A percentile compares a stretch with the other conserved stretches of the same genome.
Evolutionary conservation across 805 yeast species (phyloP).

Genomic region (Candida golubevii): DNA sequence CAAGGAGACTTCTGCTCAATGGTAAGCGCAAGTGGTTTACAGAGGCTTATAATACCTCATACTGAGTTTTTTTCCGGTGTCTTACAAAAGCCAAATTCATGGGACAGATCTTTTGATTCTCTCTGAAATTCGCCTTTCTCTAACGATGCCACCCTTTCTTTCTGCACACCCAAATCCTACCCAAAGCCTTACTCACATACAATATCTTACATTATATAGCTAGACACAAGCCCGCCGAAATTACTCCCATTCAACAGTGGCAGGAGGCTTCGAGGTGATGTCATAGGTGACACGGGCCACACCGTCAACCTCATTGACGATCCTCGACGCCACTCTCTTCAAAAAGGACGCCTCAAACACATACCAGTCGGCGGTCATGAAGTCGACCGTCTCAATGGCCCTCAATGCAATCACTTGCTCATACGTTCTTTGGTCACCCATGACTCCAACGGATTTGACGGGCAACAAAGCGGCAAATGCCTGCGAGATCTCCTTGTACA

Average conservation of each 20-base stretch:
- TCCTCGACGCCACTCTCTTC: slow-evolving; percentile 90
- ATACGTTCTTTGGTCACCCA: slow-evolving; percentile 99
- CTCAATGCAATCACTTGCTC: slow-evolving; percentile 99
- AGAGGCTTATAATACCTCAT: too few species aligned
- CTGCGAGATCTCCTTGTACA: slow-evolving; percentile 90
- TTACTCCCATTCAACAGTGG: slow-evolving; percentile 99
- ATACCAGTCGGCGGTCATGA: slow-evolving; percentile 99
- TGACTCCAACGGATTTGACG: slow-evolving; percentile 97
- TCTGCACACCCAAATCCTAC: too few species aligned
- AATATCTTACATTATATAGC: too few species aligned
- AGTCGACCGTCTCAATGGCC: slow-evolving; percentile 96
- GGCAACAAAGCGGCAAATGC: slow-evolving; percentile 97
- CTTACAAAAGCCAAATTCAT: too few species aligned
- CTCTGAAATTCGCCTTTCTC: too few species aligned
- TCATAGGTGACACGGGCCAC: slow-evolving; percentile 99
- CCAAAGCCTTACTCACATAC: too few species aligned
- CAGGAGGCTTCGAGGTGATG: slow-evolving; percentile 98
- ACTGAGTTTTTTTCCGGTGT: too few species aligned
- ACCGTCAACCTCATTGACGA: slow-evolving; percentile 97
- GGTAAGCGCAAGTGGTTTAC: too few species aligned
- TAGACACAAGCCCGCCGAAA: neutral
- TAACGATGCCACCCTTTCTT: too few species aligned
- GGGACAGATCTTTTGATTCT: too few species aligned
- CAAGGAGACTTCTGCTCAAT: too few species aligned
- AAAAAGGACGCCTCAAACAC: slow-evolving; percentile 88